Evolutionary conservation across 2,329 filamentous ascomycete species (phyloP).

Genomic region (Colletotrichum navitas): DNA sequence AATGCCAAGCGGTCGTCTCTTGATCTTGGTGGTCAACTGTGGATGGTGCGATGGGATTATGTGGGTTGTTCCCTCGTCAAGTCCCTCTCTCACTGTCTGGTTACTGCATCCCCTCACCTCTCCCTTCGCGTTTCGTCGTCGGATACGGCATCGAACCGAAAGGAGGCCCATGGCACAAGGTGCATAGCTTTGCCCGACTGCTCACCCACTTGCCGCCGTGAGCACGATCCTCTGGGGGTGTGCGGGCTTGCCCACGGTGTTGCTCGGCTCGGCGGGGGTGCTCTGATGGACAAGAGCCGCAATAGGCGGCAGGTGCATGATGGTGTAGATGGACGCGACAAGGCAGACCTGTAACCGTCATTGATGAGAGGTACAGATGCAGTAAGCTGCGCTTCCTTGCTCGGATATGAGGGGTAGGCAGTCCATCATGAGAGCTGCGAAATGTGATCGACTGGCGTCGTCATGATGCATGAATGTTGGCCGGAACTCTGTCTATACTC

Average conservation of each 20-base stretch:
- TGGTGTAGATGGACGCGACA: not conserved
- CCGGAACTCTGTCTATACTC: not conserved
- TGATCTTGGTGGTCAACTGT: constrained; percentile 5
- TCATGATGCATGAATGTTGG: constrained; percentile 9
- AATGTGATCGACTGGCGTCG: not conserved
- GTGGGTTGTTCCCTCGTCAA: not conserved
- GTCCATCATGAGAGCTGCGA: not conserved
- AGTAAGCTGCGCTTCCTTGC: not conserved
- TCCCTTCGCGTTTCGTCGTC: not conserved
- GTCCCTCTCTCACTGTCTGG: not conserved
- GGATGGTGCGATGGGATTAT: not conserved
- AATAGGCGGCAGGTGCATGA: not conserved
- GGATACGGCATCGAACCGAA: not conserved
- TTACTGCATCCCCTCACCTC: not conserved
- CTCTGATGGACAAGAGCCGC: not conserved
- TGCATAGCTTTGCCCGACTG: not conserved
- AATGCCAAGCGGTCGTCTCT: constrained; percentile 30
- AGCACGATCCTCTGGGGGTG: not conserved
- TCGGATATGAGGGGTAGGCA: constrained; percentile 5
- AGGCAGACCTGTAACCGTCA: not conserved
- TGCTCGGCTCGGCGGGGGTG: not conserved
- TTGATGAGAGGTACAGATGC: not conserved
- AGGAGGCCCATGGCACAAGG: not conserved
- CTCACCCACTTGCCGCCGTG: constrained; percentile 14
- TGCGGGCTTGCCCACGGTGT: not conserved